Conservation (phyloP, 495 filamentous ascomycete genomes). For the Acidomyces sp. region DNA sequence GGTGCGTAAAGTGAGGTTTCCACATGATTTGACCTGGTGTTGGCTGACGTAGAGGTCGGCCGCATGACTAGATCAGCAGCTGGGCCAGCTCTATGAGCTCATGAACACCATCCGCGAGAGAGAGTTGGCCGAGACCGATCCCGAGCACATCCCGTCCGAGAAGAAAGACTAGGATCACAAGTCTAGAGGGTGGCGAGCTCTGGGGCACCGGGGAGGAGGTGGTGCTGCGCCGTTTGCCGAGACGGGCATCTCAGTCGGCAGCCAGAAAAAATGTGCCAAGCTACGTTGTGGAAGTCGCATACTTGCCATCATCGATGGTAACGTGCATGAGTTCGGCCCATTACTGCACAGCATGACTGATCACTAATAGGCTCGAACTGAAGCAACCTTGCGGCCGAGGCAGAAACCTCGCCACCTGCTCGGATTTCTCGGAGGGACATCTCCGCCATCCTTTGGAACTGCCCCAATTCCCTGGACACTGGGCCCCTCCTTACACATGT, state of each 20-base stretch:
- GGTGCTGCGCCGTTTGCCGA: background rate
- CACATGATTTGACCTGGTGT: too few relatives aligned
- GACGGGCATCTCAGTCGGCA: background rate
- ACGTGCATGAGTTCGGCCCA: too few relatives aligned
- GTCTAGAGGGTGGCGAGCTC: background rate
- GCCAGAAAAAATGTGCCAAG: constrained; percentile 29
- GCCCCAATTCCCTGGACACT: constrained; percentile 3
- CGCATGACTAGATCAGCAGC: constrained; percentile 59
- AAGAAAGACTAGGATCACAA: too few relatives aligned
- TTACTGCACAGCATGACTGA: too few relatives aligned
- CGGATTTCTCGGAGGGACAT: constrained; percentile 21
- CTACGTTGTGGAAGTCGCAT: constrained; percentile 25
- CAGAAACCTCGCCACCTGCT: constrained; percentile 31
- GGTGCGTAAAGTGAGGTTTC: constrained; percentile 52
- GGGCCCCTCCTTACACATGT: constrained; percentile 19
- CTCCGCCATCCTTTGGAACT: constrained; percentile 1
- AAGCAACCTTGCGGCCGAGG: constrained; percentile 25
- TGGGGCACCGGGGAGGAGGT: too few relatives aligned
- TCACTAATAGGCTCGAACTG: constrained; percentile 19
- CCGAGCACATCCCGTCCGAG: constrained; percentile 15
- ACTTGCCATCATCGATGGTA: constrained; percentile 32
- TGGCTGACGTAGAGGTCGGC: too few relatives aligned
- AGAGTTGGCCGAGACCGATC: constrained; percentile 34
- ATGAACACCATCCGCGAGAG: constrained; percentile 69
- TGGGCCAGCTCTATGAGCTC: constrained; percentile 86